Conservation (phyloP, 805 yeast species). For the Candida nitratophila region DNA sequence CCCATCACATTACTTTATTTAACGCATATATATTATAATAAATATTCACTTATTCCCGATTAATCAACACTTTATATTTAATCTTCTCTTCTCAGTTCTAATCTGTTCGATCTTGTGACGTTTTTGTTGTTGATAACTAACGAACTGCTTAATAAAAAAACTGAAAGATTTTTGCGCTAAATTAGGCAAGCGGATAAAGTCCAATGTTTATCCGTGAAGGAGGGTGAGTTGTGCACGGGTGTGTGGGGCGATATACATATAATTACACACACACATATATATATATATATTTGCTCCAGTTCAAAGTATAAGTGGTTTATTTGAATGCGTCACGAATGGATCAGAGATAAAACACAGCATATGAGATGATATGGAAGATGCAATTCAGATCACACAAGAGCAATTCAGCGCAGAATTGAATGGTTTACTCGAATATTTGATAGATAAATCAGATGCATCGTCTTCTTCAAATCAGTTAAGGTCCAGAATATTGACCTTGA, state of each 20-base stretch:
- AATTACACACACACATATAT: not conserved
- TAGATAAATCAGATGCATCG: constrained; percentile 1
- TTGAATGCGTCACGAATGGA: no score
- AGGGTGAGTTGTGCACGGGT: not conserved
- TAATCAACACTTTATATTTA: no score
- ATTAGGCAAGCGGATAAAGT: not conserved
- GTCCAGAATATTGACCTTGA: not conserved
- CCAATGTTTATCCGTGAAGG: not conserved
- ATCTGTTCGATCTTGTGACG: no score
- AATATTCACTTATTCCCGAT: constrained; percentile 1
- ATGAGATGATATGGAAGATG: not conserved
- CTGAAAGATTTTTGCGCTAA: no score
- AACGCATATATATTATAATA: not conserved
- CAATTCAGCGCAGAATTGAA: not conserved
- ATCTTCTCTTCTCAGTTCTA: no score
- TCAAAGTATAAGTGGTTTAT: no score
- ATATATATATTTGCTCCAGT: no score
- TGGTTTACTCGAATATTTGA: not conserved
- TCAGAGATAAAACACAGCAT: no score
- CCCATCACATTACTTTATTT: no score
- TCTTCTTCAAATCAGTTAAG: no score
- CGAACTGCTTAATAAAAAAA: no score
- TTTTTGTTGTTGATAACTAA: no score
- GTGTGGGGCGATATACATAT: not conserved
- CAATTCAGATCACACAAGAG: constrained; percentile 6